Base-by-base conservation (phyloP, 73 alveolate species). In the Blepharisma stoltei region DNA sequence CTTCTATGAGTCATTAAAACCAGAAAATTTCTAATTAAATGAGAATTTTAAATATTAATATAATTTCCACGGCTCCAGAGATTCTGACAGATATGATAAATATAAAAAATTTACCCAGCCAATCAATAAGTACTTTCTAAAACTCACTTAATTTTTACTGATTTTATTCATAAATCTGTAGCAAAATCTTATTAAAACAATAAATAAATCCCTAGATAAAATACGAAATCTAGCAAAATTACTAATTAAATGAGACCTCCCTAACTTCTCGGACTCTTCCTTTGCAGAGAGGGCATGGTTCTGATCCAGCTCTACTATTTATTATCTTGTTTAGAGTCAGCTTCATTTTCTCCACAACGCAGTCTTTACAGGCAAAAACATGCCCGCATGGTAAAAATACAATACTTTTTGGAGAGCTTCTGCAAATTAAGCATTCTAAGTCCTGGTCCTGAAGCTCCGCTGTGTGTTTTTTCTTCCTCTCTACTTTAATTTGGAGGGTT, bases 351-450 rank as follows among this genome's bases (percentile, higher is more conserved):
- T 50, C 27, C n/a, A 18, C 21, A 50, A 18, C 21, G 65, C 65
- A 50, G 3, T 50, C 65, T 50, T 50, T 50, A 50, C 65, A 50
- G 65, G 65, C 65, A 18, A 50, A 11, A 50, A 50, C 65, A 50
- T 50, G 65, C 27, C 65, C 65, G 21, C 65, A 50, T 14, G 65
- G 65, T 50, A 50, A 50, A 18, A 50, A 50, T 14, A 50, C 65
- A 50, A 50, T 50, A 18, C 65, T 50, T 18, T 50, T 50, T 11
- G 65, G 65, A 4, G n/a, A 14, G 21, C 27, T 50, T 11, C 65
- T 14, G 65, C 65, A 50, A 11, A 50, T 11, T 14, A 50, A 18
- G 21, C 65, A 50, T 50, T 50, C 65, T 14, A 11, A 14, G 65
- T 18, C 21, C 21, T 18, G 27, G 27, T 14, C 27, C 21, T 50